phyloP scores from a whole-genome alignment of 345 rosid species.

The Syzygium jambos region DNA sequence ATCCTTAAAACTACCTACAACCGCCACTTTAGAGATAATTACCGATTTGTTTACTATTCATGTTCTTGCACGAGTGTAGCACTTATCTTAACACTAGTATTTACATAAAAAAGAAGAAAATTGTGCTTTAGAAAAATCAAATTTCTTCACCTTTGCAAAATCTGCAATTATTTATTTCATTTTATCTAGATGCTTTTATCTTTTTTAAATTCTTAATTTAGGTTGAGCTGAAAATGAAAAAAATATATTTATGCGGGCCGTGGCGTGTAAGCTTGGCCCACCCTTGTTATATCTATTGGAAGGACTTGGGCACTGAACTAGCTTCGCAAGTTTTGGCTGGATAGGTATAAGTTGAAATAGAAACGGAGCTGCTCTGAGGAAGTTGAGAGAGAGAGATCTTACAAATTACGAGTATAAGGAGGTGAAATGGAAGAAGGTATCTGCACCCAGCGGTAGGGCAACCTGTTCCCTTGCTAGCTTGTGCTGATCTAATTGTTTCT shows the following conservation, averaged over 20 bases:
- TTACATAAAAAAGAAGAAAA: background rate
- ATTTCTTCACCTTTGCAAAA: background rate
- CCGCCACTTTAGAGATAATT: background rate
- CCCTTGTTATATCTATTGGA: background rate
- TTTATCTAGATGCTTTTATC: background rate
- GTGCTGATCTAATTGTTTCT: background rate
- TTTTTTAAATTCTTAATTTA: background rate
- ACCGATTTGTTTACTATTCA: background rate
- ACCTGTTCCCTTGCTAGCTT: background rate
- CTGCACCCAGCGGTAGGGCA: too few species aligned
- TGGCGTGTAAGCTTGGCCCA: background rate
- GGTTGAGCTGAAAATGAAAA: background rate
- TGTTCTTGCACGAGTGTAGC: background rate
- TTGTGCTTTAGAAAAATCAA: background rate
- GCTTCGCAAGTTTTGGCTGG: background rate
- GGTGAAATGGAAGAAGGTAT: too few species aligned
- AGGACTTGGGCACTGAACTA: background rate
- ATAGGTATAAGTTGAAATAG: background rate
- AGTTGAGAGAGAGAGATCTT: background rate
- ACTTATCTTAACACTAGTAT: background rate
- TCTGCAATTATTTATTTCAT: background rate
- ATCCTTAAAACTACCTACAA: background rate
- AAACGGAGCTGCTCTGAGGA: background rate
- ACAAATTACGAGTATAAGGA: background rate
- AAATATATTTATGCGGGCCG: background rate